Evolutionary conservation across 805 yeast genomes (phyloP).

Genomic region (Saccharomycopsis olivae): DNA sequence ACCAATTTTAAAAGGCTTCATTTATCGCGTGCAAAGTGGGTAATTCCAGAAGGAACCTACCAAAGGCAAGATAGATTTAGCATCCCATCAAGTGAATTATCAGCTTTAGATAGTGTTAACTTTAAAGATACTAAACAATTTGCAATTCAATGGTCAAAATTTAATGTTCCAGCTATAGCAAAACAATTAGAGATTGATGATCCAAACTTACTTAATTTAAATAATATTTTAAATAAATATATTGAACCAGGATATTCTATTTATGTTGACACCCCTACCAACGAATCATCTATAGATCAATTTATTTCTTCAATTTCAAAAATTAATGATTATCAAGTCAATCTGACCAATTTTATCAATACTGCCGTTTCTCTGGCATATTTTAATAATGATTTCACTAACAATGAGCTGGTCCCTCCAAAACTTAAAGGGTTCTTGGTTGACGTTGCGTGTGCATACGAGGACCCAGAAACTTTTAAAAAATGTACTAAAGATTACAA

Average conservation of each 20-base stretch:
- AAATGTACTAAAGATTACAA: too few species aligned
- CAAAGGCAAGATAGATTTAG: slow-evolving; percentile 17
- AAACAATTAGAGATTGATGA: slow-evolving; percentile 6
- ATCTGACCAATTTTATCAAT: slow-evolving; percentile 5
- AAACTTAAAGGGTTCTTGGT: slow-evolving; percentile 1
- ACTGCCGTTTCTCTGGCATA: slow-evolving; percentile 6
- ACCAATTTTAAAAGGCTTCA: too few species aligned
- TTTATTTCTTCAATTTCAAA: not conserved
- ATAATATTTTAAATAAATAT: slow-evolving; percentile 13
- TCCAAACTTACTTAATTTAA: slow-evolving; percentile 7
- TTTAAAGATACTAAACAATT: slow-evolving; percentile 10
- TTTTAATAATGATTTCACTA: not conserved
- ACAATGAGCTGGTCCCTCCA: not conserved
- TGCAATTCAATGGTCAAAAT: slow-evolving; percentile 14
- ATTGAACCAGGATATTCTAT: slow-evolving; percentile 18
- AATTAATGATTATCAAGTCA: slow-evolving; percentile 8
- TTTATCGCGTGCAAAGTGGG: slow-evolving; percentile 15
- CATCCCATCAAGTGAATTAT: slow-evolving; percentile 2
- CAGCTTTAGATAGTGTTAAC: not conserved
- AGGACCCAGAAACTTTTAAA: not conserved
- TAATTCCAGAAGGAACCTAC: slow-evolving; percentile 14
- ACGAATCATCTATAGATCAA: not conserved
- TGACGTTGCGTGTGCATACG: not conserved
- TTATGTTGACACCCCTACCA: slow-evolving; percentile 1
- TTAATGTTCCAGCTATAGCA: slow-evolving; percentile 1